phyloP scores from a whole-genome alignment of 305 asterid species.

The Salvia sclarea region DNA sequence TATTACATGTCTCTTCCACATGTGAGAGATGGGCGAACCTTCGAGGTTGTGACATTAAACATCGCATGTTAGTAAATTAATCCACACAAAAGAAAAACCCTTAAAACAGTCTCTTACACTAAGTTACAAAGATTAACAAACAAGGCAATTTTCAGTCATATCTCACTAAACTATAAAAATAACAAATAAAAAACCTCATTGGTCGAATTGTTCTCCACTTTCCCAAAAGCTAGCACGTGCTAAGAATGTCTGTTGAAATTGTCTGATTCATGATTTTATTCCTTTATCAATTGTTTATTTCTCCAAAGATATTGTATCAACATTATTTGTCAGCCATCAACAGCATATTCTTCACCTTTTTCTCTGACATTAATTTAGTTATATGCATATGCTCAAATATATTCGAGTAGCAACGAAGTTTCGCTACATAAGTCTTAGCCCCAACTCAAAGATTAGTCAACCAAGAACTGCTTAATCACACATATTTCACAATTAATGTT shows the following conservation, averaged over 20 bases:
- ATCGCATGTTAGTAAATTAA: neutral
- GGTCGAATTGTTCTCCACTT: slow-evolving; percentile 28
- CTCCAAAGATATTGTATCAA: slow-evolving; percentile 30
- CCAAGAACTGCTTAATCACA: neutral
- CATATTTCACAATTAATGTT: neutral
- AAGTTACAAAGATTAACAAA: slow-evolving; percentile 27
- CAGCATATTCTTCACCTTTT: neutral
- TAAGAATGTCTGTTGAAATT: slow-evolving; percentile 19
- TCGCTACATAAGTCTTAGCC: slow-evolving; percentile 24
- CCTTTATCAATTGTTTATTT: slow-evolving; percentile 33
- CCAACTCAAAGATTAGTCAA: slow-evolving; percentile 33
- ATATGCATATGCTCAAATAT: slow-evolving; percentile 15
- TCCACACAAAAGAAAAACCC: neutral
- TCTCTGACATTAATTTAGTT: neutral
- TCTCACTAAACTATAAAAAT: slow-evolving; percentile 28
- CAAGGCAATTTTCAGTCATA: slow-evolving; percentile 38
- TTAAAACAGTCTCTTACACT: neutral
- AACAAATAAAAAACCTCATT: slow-evolving; percentile 1
- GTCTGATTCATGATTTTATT: slow-evolving; percentile 14
- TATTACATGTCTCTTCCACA: neutral
- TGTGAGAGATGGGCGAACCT: slow-evolving; percentile 3
- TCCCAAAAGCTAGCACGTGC: slow-evolving; percentile 35
- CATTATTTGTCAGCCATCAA: slow-evolving; percentile 26
- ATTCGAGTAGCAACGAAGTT: slow-evolving; percentile 40
- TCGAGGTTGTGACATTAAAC: slow-evolving; percentile 14